Evolutionary conservation across 495 filamentous ascomycete species (phyloP), one percentile per base, ranked within the genome.

Genomic region (Aspergillus cristatus): DNA sequence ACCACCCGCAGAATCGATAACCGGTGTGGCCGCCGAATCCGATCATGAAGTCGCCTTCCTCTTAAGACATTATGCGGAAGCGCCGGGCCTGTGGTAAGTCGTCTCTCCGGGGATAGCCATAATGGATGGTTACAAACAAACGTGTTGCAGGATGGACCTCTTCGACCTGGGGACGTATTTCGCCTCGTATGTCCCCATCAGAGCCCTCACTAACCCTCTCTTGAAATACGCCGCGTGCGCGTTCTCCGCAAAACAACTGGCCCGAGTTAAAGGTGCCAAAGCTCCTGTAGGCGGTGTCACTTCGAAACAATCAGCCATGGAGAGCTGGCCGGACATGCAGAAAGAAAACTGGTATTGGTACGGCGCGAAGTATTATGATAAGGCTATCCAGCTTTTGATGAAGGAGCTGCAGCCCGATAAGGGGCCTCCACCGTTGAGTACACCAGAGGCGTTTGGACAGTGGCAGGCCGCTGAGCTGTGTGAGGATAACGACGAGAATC

Each of bases 131-230:
- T 24, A 24, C n/a, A n/a, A n/a, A n/a, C n/a, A 24, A 24, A 24
- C 20, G 20, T 24, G 4, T 14, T 17, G 8, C 47, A 74, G 76
- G 78, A 81, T 80, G 76, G 76, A 79, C 45, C 57, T 79, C 1
- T 80, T 75, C 42, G 78, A 82, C 46, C 58, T 72, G 8, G 68
- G 66, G 7, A 70, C 63, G 6, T 79, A 77, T 51, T 81, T 81
- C 37, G 65, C 74, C 10, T 73, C 70, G 8, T 63, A 71, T 40
- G 70, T 80, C 10, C 78, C 76, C 0, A 70, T 77, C 0, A 64
- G 70, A 45, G 71, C 78, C 14, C 50, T 67, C 20, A 62, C 62
- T 1, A 78, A 76, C 40, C 70, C 73, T 6, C 57, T 82, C 7
- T 50, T 80, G 20, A 71, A 75, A 42, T 75, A 74, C 45, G 72